Evolutionary conservation across 768 basidiomycete species (phyloP).

Genomic region (Lentinus tigrinus): DNA sequence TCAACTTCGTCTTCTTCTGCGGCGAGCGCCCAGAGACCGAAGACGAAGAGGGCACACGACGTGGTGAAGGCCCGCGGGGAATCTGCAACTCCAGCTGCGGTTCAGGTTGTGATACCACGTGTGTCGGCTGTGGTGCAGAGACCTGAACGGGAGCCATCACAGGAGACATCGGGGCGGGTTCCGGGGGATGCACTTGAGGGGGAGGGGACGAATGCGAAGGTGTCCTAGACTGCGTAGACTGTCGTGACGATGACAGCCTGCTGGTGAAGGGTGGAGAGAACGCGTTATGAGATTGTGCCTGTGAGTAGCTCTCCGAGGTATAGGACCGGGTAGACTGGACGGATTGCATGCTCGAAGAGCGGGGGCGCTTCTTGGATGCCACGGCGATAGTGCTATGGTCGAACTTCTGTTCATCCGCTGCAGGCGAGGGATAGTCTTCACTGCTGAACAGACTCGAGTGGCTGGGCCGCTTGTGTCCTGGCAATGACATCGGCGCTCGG

Average conservation of each 20-base stretch:
- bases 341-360: conserved; percentile 12
- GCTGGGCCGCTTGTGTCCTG: conserved; percentile 4
- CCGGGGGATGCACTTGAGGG: neutral
- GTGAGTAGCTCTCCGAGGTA: neutral
- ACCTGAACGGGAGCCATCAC: neutral
- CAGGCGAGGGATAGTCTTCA: neutral
- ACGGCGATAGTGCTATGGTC: neutral
- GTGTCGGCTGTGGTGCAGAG: neutral
- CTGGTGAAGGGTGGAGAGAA: neutral
- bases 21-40: conserved; percentile 4
- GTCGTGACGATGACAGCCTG: neutral
- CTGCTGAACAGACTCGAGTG: conserved; percentile 10
- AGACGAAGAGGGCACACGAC: neutral
- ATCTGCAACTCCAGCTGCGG: neutral
- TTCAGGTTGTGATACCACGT: neutral
- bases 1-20: conserved; percentile 12
- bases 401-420: neutral
- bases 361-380: conserved; percentile 5
- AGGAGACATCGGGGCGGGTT: neutral
- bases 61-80: neutral
- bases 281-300: neutral
- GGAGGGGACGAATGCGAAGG: neutral
- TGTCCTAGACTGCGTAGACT: neutral
- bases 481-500: neutral
- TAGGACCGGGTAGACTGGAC: conserved; percentile 2